phyloP scores from a whole-genome alignment of 495 filamentous ascomycete species.

The Talaromyces nanjingensis region DNA sequence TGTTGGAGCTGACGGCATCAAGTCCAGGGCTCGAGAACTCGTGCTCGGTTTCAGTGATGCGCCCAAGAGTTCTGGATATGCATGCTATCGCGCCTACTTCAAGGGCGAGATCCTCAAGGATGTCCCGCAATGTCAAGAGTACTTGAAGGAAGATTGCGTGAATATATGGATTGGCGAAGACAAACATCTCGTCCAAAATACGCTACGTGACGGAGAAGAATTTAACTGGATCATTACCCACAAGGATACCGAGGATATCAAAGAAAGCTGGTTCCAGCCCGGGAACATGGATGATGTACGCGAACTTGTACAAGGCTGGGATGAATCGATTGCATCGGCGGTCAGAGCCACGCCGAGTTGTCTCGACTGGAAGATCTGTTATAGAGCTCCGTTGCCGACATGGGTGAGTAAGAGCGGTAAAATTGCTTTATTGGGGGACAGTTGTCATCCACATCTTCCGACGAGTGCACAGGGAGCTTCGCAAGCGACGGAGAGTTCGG shows the following conservation, averaged over 20 bases:
- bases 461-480: constrained; percentile 43
- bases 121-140: constrained; percentile 37
- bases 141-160: constrained; percentile 40
- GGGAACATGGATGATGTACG: constrained; percentile 42
- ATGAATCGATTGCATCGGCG: constrained; percentile 36
- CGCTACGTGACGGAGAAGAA: constrained; percentile 4
- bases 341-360: constrained; percentile 41
- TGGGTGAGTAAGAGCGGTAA: constrained; percentile 40
- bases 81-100: constrained; percentile 43
- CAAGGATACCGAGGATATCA: constrained; percentile 24
- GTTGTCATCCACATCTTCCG: constrained; percentile 41
- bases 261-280: constrained; percentile 44
- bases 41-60: constrained; percentile 40
- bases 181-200: constrained; percentile 26
- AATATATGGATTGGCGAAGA: constrained; percentile 45
- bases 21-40: constrained; percentile 34
- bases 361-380: constrained; percentile 22
- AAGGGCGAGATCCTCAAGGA: constrained; percentile 31
- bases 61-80: constrained; percentile 41
- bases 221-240: constrained; percentile 7
- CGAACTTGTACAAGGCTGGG: constrained; percentile 24
- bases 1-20: constrained; percentile 41
- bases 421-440: constrained; percentile 40
- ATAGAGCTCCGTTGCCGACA: constrained; percentile 13
- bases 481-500: constrained; percentile 43